Conservation (phyloP, 129 eudicot genomes). For the Oenanthe sinensis region DNA sequence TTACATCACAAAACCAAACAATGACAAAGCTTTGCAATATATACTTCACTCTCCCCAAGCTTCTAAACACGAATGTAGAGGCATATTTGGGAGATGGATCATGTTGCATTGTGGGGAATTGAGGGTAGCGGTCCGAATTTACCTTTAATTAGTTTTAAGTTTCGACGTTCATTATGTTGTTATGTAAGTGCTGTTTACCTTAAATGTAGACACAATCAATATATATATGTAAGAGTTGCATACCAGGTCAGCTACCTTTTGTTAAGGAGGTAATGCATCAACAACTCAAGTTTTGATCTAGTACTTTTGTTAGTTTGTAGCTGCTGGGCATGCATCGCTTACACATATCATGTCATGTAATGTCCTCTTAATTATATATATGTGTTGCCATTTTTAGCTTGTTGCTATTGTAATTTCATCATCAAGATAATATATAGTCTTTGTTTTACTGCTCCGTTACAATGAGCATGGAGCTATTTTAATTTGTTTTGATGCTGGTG, state of each 20-base stretch:
- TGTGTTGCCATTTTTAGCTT: background rate
- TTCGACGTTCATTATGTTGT: background rate
- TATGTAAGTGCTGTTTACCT: background rate
- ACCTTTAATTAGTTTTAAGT: background rate
- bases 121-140: slow-evolving; percentile 97
- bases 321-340: slow-evolving; percentile 84
- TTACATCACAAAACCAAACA: background rate
- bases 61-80: background rate
- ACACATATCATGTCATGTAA: slow-evolving; percentile 52
- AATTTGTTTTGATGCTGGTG: background rate
- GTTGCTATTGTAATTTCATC: background rate
- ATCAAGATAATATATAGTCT: background rate
- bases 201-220: background rate
- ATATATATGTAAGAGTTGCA: slow-evolving; percentile 87
- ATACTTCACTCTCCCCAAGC: background rate
- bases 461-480: background rate
- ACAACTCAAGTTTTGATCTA: background rate
- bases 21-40: slow-evolving; percentile 44
- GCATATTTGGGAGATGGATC: background rate
- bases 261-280: background rate
- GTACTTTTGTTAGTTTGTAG: slow-evolving; percentile 20
- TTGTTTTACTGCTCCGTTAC: background rate
- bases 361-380: background rate
- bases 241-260: slow-evolving; percentile 31
- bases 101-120: slow-evolving; percentile 91